Evolutionary conservation across 2,329 filamentous ascomycete genomes (phyloP), one percentile per base, ranked within the genome.

Genomic region (Trichophyton equinum): DNA sequence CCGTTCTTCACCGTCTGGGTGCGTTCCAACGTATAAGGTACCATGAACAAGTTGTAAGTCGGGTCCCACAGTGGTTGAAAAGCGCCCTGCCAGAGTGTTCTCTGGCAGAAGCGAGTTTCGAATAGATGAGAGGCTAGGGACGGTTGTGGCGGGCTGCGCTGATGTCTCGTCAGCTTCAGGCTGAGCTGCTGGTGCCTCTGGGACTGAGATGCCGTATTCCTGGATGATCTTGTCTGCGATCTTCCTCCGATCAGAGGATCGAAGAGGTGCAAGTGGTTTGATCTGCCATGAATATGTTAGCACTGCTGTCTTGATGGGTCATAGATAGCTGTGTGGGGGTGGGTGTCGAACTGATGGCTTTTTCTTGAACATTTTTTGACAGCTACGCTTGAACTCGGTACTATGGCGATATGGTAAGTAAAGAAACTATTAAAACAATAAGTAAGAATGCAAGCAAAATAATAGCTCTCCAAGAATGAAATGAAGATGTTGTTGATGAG

Each of bases 171-270:
- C 65, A 55, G 68, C 69, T 46, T 67, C 69, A 64, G 65, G 68
- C 60, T 67, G 62, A 58, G 71, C 68, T 33, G 71, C 62, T 18
- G 70, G 61, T 15, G 51, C 27, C 51, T 55, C 51, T 6, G 79
- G 78, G 0, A 81, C 68, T 44, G 77, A 68, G 62, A 85, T 77
- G 40, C 76, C 73, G 68, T 84, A 85, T 66, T 85, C 81, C 64
- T 78, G 72, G 68, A 87, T 86, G 66, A 88, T 85, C 65, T 84
- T 79, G 67, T 87, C 84, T 57, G 85, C 85, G 40, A 85, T 81
- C 66, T 82, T 85, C 62, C 85, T 79, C 62, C 85, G 80, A 67
- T 87, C 85, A 1, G 84, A 87, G 4, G 84, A 86, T 60, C 85
- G 81, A 59, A 88, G 74, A 46, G 85, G 83, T 3, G 84, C 79